These are phyloP conservation scores for Penicillium brasilianum DNA, from an alignment of 2,329 filamentous ascomycete species.

Conservation along the genomic window DNA sequence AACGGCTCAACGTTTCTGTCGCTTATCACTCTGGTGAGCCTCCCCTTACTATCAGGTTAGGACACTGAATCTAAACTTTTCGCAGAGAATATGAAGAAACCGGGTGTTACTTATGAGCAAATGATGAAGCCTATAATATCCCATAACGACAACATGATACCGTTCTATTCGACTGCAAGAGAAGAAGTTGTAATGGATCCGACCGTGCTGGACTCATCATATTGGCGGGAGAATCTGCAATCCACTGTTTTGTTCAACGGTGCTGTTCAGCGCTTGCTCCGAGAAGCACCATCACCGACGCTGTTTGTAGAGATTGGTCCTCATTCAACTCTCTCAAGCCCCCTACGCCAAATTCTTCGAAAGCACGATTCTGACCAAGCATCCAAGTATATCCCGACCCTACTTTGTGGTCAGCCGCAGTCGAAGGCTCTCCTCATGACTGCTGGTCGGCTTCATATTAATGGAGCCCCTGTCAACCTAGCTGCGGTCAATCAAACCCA, in stretches of 20 bases:
- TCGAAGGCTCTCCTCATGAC: background rate
- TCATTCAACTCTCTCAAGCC: conserved; percentile 42
- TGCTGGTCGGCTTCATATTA: background rate
- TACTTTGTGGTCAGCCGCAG: conserved; percentile 7
- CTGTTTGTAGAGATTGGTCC: conserved; percentile 43
- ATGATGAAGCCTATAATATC: conserved; percentile 1
- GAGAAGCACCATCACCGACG: background rate
- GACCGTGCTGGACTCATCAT: conserved; percentile 12
- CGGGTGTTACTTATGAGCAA: background rate
- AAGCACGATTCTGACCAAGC: background rate
- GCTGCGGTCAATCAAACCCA: background rate
- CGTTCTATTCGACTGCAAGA: conserved; percentile 13
- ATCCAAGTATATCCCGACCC: conserved; percentile 17
- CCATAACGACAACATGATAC: conserved; percentile 1
- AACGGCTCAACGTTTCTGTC: conserved; percentile 10
- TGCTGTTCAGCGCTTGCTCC: conserved; percentile 20
- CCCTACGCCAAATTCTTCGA: conserved; percentile 29
- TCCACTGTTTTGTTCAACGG: conserved; percentile 28
- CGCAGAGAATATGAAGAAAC: background rate
- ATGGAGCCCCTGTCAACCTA: background rate
- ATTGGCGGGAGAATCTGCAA: conserved; percentile 31
- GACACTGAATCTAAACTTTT: background rate
- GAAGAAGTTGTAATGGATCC: background rate
- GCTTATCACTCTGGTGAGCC: conserved; percentile 27
- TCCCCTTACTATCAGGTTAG: background rate